phyloP scores from a whole-genome alignment of 768 basidiomycete genomes.

The Lyophyllum shimeji region DNA sequence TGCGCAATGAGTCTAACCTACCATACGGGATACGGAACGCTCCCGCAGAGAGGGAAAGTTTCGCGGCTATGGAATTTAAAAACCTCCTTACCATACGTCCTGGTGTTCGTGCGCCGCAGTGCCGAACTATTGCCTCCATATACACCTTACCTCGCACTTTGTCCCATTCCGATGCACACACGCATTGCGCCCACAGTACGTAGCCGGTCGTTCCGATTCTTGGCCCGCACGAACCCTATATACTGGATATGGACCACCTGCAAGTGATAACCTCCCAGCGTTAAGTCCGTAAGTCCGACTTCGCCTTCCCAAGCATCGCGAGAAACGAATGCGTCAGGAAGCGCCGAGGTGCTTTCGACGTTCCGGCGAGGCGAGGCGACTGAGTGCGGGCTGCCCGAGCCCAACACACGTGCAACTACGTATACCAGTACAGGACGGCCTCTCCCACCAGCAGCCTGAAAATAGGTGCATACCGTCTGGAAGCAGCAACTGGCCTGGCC shows the following conservation, averaged over 20 bases:
- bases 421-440: too few relatives aligned
- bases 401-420: too few relatives aligned
- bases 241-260: too few relatives aligned
- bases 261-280: neutral
- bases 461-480: neutral
- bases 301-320: neutral
- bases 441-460: neutral
- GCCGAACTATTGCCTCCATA: neutral
- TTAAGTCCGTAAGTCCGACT: constrained; percentile 15
- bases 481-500: too few relatives aligned
- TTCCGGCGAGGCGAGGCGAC: neutral
- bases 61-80: neutral
- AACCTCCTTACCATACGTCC: neutral
- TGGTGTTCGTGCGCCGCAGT: neutral
- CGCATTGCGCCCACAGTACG: neutral
- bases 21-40: neutral
- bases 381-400: too few relatives aligned
- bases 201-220: neutral
- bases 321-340: neutral
- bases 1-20: neutral
- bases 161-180: neutral
- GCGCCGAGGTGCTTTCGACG: constrained; percentile 12
- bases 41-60: neutral
- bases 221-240: too few relatives aligned
- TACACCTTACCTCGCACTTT: neutral